Conservation (phyloP, 2,329 filamentous ascomycete genomes). For the Colletotrichum somersetense region DNA sequence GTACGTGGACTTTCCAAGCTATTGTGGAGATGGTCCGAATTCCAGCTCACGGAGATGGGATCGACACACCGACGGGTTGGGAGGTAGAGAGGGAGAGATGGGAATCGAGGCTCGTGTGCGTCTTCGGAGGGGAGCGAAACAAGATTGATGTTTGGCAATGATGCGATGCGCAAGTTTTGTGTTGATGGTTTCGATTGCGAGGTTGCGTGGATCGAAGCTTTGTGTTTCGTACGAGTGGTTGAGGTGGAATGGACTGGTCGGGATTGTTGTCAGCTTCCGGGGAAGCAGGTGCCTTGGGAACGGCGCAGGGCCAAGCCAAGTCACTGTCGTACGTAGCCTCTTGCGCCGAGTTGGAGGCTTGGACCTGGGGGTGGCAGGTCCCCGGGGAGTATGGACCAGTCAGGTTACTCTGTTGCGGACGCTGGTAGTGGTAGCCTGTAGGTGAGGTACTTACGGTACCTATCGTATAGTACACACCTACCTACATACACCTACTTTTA, state of each 20-base stretch:
- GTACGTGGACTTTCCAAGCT: conserved; percentile 41
- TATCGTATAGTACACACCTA: no score
- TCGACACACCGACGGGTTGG: conserved; percentile 20
- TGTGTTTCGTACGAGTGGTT: conserved; percentile 6
- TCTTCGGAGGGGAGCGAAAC: not conserved
- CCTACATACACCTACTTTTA: not conserved
- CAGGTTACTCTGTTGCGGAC: not conserved
- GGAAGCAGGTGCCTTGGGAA: conserved; percentile 21
- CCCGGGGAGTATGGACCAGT: conserved; percentile 24
- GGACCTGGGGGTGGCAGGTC: conserved; percentile 30
- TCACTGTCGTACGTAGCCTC: conserved; percentile 41
- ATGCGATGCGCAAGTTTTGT: conserved; percentile 8
- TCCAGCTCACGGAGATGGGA: conserved; percentile 37
- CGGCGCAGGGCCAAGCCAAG: conserved; percentile 26
- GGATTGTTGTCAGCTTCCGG: conserved; percentile 38
- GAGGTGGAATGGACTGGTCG: conserved; percentile 17
- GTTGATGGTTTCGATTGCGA: not conserved
- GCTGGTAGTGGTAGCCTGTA: no score
- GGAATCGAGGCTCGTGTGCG: not conserved
- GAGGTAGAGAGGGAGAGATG: not conserved
- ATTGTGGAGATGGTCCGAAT: conserved; percentile 41
- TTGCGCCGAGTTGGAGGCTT: conserved; percentile 41
- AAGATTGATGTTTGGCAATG: not conserved
- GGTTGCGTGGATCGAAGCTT: conserved; percentile 17
- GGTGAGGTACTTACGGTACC: not conserved